Base-by-base conservation (phyloP, 148 eudicot genomes). In the Rhododendron griersonianum region DNA sequence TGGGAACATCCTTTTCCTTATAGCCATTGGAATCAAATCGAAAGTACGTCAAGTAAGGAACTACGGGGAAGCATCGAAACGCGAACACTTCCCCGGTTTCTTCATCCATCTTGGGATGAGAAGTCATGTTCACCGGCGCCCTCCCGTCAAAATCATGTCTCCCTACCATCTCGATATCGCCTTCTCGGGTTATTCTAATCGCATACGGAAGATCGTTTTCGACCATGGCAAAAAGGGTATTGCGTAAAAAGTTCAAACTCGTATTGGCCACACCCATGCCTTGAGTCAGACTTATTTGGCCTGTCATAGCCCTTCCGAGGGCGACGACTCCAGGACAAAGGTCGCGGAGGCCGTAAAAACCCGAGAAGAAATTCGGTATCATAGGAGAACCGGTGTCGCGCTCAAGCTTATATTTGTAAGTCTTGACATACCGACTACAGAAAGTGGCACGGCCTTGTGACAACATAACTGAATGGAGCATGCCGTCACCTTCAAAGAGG, bases 401-500 rank as follows among this genome's bases (percentile, higher is more conserved):
- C 77, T 87, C 89, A 4, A 85, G 28, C 5, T 71, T 81, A 51
- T 67, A 87, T 14, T 84, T 87, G 81, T 87, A 51, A 1, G 89
- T 87, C 55, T 35, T 13, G 81, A 87, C 89, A 44, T 84, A 87
- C 0, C 89, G 87, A 37, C 89, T 87, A 11, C 84, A 84, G 13
- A 80, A 78, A 2, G 84, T 87, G 84, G 81, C 89, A 3, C 19
- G 59, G 14, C 86, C 89, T 8, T 30, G 23, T 7, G 86, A 84
- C 69, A 87, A 21, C 3, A 80, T 57, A 53, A 84, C 51, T 13
- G 84, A 84, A 79, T 87, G 89, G 78, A 87, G 86, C 89, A 87
- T 87, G 73, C 89, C 89, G 30, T 87, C 87, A 19, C 87, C 89
- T 41, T 87, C 89, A 23, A 87, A 87, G 15, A 84, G 81, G 81